Base-by-base conservation (phyloP, 768 basidiomycete genomes). In the Suillus bovinus region DNA sequence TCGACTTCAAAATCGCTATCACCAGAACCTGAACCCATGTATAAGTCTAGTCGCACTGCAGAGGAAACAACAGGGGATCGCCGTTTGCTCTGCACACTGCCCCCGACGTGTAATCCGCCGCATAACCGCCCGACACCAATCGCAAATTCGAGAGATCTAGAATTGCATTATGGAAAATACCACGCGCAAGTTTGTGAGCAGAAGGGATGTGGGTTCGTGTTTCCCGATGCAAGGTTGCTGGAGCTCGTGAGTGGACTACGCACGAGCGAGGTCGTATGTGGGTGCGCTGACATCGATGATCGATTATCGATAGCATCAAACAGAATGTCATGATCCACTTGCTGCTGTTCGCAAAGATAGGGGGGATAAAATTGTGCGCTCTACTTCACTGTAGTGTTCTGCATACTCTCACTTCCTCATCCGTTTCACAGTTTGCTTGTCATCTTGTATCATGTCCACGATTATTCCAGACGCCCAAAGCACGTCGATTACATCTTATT, bases 241-340 rank as follows among this genome's bases (percentile, higher is more conserved):
- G 87, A 91, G 67, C 70, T 96, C 78, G 94, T 95, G 74, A 78
- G 93, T 55, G 17, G 17, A 59, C 57, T 55, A 27, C 41, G 61
- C 31, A 53, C n/a, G 20, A 31, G 44, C 22, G 42, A 20, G 29
- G 33, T 36, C 41, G 22, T 54, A 42, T 50, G 54, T 29, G 50
- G 13, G 50, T 34, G 54, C 5, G 29, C 61, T 42, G 42, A 58
- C 38, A 39, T 39, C 20, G 17, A 56, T 39, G 20, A 39, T 39
- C 55, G 39, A 56, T 56, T 16, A 33, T 56, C 17, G 34, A 38
- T 68, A 90, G 89, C 90, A 93, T 74, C 86, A 89, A 71, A 90
- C 88, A 27, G 94, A 96, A 76, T 90, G 88, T 66, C 94, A 96
- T 65, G 93, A 96, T 75, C 89, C 93, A 5, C 76, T 96, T 33